Base-by-base conservation (phyloP, 495 filamentous ascomycete genomes). In the Podospora pseudopauciseta region DNA sequence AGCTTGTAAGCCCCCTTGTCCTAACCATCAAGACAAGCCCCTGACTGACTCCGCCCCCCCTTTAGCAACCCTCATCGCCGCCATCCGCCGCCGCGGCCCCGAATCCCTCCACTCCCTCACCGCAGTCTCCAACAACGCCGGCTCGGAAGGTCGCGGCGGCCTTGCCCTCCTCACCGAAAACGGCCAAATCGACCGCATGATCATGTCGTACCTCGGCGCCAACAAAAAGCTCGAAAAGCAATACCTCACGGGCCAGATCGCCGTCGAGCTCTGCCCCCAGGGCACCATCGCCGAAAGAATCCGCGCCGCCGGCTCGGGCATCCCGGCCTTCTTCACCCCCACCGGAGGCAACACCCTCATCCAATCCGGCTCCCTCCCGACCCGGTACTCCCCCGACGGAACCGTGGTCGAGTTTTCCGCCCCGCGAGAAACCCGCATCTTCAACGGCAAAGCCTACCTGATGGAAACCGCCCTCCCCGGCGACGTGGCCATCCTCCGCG, bases 41-140 rank as follows among this genome's bases (percentile, higher is more conserved):
- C 11, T 13, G 4, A 7, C 65, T 49, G 66, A 64, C 39, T 23
- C 1, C 2, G 13, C 15, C 7, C 19, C 19, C 11, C 5, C 16
- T 56, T 30, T 11, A 76, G 75, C 84, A 68, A 85, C 84, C 0
- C 77, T 86, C 5, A 86, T 86, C 60, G 77, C 79, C 34, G 84
- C 84, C 0, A 75, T 86, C 15, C 79, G 79, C 57, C 75, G 76
- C 9, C 76, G 82, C 64, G 84, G 84, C 32, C 72, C 75, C 6
- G 75, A 79, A 3, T 76, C 74, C n/a, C 77, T 85, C 3, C 81
- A 83, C 67, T 77, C 80, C 6, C 79, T 90, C 16, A 89, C 87
- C 1, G 86, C 85, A 49, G 87, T 89, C 34, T 89, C 87, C 62
- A 90, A 90, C 76, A 89, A 89, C 74, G 88, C 87, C 23, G 88